Evolutionary conservation across 2,329 filamentous ascomycete genomes (phyloP), one percentile per base, ranked within the genome.

Genomic region (Monilinia fructigena): DNA sequence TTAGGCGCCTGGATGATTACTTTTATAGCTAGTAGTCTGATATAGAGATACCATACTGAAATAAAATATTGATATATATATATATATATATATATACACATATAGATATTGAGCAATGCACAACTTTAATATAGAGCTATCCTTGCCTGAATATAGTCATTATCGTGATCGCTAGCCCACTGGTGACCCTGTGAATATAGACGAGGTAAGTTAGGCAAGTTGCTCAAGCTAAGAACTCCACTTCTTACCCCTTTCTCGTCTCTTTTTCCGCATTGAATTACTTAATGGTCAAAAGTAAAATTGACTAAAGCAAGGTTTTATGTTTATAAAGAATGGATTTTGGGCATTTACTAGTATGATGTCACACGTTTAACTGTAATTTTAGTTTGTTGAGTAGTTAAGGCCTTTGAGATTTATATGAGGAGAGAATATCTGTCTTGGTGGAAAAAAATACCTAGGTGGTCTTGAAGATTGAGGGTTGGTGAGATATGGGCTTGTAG

Each of bases 11-110:
- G 48, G 38, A 60, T 50, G 26, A 35, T 65, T 47, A 18, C 38
- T 47, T 10, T 45, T 23, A 47, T 64, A 56, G 18, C 8, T 62
- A n/a, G 42, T 40, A 63, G 23, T 54, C 20, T 10, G 38, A 23
- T 28, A 38, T 55, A 55, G 47, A 52, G 58, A 65, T 65, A 65
- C 64, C 55, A 55, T 62, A 26, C 47, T 61, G 26, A 48, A 23
- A 66, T 40, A 47, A 8, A 31, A 6, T n/a, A 14, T 1, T 5
- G 31, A 35, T 35, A 35, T 35, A 35, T 35, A 35, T 35, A 6
- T 4, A 59, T 18, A 0, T 3, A 35, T 23, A 35, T 35, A 35
- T 7, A 35, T 35, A 6, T 4, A 59, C 2, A 35, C 2, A 35
- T 23, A 35, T 16, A 42, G 12, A 42, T 38, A 42, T 48, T 23